Percentiles rank a stretch among this genome's conserved stretches.
Evolutionary conservation across 345 rosid species (phyloP).

Genomic region (Cardamine occulta): DNA sequence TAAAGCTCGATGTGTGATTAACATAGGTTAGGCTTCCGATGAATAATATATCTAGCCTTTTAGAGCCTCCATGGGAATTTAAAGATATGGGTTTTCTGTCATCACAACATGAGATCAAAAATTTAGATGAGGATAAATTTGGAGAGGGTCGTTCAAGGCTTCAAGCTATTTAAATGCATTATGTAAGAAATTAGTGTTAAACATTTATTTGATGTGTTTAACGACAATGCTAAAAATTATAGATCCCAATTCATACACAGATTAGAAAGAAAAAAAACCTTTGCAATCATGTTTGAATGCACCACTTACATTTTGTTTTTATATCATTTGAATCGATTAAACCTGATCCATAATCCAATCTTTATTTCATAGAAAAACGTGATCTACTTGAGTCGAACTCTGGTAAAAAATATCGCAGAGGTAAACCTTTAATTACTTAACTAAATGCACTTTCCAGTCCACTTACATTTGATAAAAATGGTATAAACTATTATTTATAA

Average conservation of each 20-base stretch:
- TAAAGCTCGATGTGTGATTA: neutral
- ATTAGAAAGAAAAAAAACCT: too few species aligned
- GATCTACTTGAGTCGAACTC: too few species aligned
- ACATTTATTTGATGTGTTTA: neutral
- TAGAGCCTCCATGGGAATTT: neutral
- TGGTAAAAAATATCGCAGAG: too few species aligned
- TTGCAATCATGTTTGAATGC: neutral
- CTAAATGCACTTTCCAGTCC: neutral
- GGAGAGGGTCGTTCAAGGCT: neutral
- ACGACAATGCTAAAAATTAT: neutral
- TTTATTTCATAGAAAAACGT: too few species aligned
- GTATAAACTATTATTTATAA: neutral
- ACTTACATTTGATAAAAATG: neutral
- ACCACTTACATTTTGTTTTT: too few species aligned
- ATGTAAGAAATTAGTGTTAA: neutral
- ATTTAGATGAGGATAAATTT: neutral
- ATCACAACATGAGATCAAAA: neutral
- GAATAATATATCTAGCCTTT: conserved; percentile 1
- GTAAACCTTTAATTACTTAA: too few species aligned
- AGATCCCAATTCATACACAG: neutral
- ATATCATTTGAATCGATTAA: too few species aligned
- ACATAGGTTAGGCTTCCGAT: neutral
- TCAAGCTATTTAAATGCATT: neutral
- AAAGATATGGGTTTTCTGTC: neutral
- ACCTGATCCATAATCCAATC: too few species aligned